Evolutionary conservation across 2,329 filamentous ascomycete genomes (phyloP).

Genomic region (Pyricularia grisea): DNA sequence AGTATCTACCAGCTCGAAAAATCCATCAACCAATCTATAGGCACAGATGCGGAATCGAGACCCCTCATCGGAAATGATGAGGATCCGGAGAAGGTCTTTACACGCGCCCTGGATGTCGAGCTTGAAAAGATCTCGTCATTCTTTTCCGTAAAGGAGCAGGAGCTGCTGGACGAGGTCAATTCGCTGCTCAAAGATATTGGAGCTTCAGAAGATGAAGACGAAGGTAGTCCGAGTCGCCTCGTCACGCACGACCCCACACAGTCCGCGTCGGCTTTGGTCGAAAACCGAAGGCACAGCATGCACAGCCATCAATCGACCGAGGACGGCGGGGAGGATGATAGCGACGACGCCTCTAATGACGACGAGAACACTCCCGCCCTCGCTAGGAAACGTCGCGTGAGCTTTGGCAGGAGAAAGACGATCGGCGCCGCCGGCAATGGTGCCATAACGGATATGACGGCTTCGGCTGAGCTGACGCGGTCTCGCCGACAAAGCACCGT

Average conservation of each 20-base stretch:
- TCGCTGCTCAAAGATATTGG: slow-evolving; percentile 68
- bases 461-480: slow-evolving; percentile 50
- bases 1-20: slow-evolving; percentile 96
- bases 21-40: slow-evolving; percentile 54
- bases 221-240: slow-evolving; percentile 16
- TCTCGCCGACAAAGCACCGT: slow-evolving; percentile 53
- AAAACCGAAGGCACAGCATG: slow-evolving; percentile 22
- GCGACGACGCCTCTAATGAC: slow-evolving; percentile 40
- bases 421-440: slow-evolving; percentile 14
- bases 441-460: slow-evolving; percentile 43
- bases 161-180: slow-evolving; percentile 74
- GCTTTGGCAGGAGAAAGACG: slow-evolving; percentile 11
- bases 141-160: slow-evolving; percentile 79
- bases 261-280: not conserved
- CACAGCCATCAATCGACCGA: slow-evolving; percentile 40
- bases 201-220: slow-evolving; percentile 52
- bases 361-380: slow-evolving; percentile 50
- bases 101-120: slow-evolving; percentile 73
- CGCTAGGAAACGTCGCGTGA: slow-evolving; percentile 31
- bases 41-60: slow-evolving; percentile 70
- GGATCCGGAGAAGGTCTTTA: slow-evolving; percentile 76
- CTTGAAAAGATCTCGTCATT: slow-evolving; percentile 92
- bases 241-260: not conserved
- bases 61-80: slow-evolving; percentile 65
- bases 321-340: slow-evolving; percentile 53